Evolutionary conservation across 345 rosid species (phyloP).

Genomic region (Bruguiera gymnorhiza): DNA sequence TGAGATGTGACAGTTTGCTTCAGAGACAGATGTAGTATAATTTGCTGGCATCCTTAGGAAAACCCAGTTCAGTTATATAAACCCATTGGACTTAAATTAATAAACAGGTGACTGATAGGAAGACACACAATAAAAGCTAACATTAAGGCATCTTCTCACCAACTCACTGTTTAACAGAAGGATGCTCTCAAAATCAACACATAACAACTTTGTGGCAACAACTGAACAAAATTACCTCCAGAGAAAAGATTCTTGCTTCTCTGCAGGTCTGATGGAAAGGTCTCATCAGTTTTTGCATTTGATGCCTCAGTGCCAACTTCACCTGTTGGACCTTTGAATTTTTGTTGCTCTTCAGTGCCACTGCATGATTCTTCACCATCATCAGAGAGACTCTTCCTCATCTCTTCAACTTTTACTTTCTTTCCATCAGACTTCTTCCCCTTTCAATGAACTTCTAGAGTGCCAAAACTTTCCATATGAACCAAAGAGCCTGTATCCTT

Average conservation of each 20-base stretch:
- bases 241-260: conserved; percentile 20
- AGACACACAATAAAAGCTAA: not conserved
- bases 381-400: conserved; percentile 10
- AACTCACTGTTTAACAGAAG: not conserved
- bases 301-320: conserved; percentile 36
- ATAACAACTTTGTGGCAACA: not conserved
- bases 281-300: conserved; percentile 42
- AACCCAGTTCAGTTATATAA: no score
- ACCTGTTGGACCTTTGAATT: conserved; percentile 31
- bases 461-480: conserved; percentile 66
- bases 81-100: not conserved
- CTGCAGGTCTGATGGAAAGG: conserved; percentile 38
- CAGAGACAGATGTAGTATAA: conserved; percentile 35
- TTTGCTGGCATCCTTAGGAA: not conserved
- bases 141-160: not conserved
- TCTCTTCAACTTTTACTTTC: conserved; percentile 36
- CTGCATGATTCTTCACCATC: conserved; percentile 26
- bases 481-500: conserved; percentile 41
- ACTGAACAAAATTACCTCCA: conserved; percentile 15
- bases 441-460: conserved; percentile 55
- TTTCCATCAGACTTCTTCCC: conserved; percentile 56
- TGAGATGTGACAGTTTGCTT: conserved; percentile 34
- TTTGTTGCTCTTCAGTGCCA: conserved; percentile 19
- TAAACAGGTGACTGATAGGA: not conserved
- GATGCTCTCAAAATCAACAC: not conserved